Percentiles rank a stretch among this genome's conserved stretches.
Evolutionary conservation across 495 filamentous ascomycete genomes (phyloP).

Genomic region (Collariella sp.): DNA sequence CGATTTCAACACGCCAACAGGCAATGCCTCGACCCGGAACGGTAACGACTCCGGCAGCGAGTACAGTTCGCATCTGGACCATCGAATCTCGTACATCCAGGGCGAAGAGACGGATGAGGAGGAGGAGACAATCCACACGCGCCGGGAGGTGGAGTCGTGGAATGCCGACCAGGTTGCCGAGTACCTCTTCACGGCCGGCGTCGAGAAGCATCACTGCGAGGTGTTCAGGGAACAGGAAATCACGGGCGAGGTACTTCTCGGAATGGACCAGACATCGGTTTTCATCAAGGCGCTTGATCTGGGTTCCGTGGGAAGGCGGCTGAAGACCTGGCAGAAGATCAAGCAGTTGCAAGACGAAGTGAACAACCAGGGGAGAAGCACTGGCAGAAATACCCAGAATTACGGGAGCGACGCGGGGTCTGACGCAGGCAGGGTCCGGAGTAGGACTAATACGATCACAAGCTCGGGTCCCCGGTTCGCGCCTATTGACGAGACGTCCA

Average conservation of each 20-base stretch:
- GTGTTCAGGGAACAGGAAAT: conserved; percentile 97
- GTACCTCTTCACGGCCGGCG: conserved; percentile 69
- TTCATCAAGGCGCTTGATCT: conserved; percentile 94
- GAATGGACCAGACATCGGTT: conserved; percentile 87
- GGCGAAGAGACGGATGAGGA: conserved; percentile 80
- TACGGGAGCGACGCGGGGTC: conserved; percentile 48
- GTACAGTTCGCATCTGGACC: conserved; percentile 70
- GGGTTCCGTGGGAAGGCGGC: conserved; percentile 75
- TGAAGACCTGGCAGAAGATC: conserved; percentile 94
- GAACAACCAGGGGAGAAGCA: conserved; percentile 29
- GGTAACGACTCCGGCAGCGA: conserved; percentile 82
- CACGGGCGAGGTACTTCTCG: conserved; percentile 80
- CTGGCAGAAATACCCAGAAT: conserved; percentile 40
- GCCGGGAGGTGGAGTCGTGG: conserved; percentile 65
- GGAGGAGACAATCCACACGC: conserved; percentile 45
- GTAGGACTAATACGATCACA: conserved; percentile 57
- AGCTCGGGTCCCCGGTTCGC: conserved; percentile 62
- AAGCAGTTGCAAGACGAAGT: conserved; percentile 82
- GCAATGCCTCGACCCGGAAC: conserved; percentile 40
- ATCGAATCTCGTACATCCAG: conserved; percentile 80
- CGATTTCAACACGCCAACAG: conserved; percentile 69
- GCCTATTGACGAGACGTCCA: conserved; percentile 28
- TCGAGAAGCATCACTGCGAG: conserved; percentile 79
- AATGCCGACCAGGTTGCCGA: conserved; percentile 69
- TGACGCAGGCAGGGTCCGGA: conserved; percentile 37